These are phyloP conservation scores for Corchorus olitorius DNA, from an alignment of 345 rosid species.

Conservation along the genomic window DNA sequence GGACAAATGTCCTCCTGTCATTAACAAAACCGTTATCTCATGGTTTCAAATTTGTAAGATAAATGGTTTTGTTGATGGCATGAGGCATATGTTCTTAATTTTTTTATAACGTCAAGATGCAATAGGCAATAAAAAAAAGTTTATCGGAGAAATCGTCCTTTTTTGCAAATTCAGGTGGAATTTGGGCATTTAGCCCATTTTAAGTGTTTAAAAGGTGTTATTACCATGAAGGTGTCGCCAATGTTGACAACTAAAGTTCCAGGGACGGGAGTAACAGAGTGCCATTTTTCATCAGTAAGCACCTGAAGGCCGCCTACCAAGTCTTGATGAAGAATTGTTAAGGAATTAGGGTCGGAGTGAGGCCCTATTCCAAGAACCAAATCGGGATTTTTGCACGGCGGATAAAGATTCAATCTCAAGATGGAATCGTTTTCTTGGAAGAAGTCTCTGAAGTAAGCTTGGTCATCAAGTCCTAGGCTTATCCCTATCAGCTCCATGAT, in stretches of 20 bases:
- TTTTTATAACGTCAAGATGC: no score
- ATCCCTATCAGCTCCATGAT: conserved; percentile 63
- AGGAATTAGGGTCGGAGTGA: conserved; percentile 71
- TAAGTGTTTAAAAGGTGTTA: conserved; percentile 15
- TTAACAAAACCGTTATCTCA: no score
- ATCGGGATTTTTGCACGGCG: conserved; percentile 62
- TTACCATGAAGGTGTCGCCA: conserved; percentile 80
- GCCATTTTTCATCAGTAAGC: conserved; percentile 58
- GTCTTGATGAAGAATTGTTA: conserved; percentile 80
- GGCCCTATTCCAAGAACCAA: conserved; percentile 70
- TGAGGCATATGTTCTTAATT: no score
- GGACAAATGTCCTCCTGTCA: no score
- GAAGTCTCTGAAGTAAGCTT: conserved; percentile 44
- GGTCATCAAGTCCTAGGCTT: conserved; percentile 54
- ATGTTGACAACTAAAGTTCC: conserved; percentile 68
- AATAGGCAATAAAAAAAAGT: no score
- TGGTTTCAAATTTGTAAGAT: no score
- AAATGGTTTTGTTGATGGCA: no score
- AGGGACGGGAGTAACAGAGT: conserved; percentile 41
- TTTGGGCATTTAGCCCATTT: no score
- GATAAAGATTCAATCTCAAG: conserved; percentile 68
- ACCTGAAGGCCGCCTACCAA: conserved; percentile 73
- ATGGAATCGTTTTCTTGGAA: conserved; percentile 61
- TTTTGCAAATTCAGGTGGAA: no score
- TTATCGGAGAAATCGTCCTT: no score